phyloP scores from a whole-genome alignment of 768 basidiomycete species.

The Lactarius vividus region DNA sequence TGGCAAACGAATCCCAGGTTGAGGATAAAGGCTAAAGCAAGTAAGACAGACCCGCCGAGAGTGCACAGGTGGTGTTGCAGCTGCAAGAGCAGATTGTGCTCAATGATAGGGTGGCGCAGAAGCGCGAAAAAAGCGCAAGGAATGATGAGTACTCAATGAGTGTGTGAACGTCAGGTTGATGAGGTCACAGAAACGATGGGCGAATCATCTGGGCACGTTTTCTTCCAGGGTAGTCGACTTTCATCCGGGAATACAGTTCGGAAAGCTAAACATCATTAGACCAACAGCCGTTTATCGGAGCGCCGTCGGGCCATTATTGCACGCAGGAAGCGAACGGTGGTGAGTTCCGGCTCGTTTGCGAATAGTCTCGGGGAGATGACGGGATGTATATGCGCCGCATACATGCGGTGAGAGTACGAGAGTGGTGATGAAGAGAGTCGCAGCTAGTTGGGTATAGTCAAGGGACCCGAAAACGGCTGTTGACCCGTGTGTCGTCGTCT shows the following conservation, averaged over 20 bases:
- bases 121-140: constrained; percentile 7
- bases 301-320: not conserved
- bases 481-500: not conserved
- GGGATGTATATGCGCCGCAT: not conserved
- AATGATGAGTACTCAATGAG: not conserved
- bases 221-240: not conserved
- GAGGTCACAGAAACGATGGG: constrained; percentile 8
- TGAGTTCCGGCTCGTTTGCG: not conserved
- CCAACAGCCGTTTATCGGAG: not conserved
- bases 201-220: not conserved
- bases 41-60: not conserved
- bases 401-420: not conserved
- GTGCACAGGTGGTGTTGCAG: not conserved
- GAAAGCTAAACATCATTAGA: not conserved
- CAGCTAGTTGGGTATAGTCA: too few relatives aligned
- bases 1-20: not conserved
- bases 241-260: not conserved
- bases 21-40: not conserved
- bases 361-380: not conserved
- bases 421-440: not conserved
- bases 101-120: not conserved
- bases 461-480: not conserved
- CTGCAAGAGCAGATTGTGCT: not conserved
- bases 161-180: not conserved
- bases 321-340: not conserved